A percentile compares a stretch with the other conserved stretches of the same genome.
These are phyloP conservation scores for Colletotrichum sp. DNA, from an alignment of 2,329 filamentous ascomycete genomes.

Conservation along the genomic window DNA sequence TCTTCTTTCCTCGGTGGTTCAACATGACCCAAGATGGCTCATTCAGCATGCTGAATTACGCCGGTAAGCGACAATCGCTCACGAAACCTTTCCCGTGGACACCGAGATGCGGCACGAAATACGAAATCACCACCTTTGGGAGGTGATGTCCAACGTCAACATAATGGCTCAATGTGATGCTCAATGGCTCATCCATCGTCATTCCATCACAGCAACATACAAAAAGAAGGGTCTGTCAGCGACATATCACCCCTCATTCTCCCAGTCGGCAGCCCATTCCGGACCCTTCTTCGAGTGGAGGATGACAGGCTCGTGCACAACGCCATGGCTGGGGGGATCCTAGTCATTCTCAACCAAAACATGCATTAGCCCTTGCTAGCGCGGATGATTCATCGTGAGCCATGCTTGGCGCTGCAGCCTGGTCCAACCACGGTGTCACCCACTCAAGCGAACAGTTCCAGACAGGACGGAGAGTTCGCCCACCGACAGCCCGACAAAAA, in stretches of 20 bases:
- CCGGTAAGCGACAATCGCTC: neutral
- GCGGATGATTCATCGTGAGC: slow-evolving; percentile 21
- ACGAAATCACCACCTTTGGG: neutral
- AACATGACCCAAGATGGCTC: neutral
- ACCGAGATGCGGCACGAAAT: neutral
- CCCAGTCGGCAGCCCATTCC: neutral
- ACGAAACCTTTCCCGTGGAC: neutral
- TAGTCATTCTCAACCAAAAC: neutral
- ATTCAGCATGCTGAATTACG: neutral
- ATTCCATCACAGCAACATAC: neutral
- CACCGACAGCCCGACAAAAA: neutral
- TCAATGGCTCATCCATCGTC: neutral
- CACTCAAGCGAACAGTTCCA: neutral
- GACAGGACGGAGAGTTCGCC: neutral
- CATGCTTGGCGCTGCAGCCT: neutral
- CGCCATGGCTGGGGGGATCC: neutral
- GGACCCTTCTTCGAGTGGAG: neutral
- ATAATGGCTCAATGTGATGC: neutral
- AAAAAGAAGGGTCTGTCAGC: neutral
- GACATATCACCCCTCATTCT: neutral
- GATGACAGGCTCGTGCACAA: neutral
- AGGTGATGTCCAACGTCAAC: neutral
- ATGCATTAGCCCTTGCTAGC: neutral
- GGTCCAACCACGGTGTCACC: neutral
- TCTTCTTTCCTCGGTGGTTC: neutral